These are phyloP conservation scores for Sporothrix schenckii DNA, from an alignment of 2,329 filamentous ascomycete species.

Conservation along the genomic window DNA sequence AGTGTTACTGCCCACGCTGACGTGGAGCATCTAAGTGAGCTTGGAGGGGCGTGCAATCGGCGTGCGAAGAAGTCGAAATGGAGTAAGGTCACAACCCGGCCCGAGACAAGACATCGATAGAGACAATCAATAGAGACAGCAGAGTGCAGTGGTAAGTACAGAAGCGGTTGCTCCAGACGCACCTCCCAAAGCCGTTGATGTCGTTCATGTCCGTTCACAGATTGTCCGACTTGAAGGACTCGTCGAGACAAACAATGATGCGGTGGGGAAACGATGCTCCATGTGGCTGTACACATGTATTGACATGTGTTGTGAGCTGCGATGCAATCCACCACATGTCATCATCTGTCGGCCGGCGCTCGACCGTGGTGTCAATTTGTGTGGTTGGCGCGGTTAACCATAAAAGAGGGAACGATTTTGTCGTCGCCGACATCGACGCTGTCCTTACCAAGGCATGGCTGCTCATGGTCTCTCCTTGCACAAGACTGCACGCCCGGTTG, in stretches of 20 bases:
- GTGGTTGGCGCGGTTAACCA: constrained; percentile 13
- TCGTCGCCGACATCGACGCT: background rate
- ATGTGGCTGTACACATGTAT: background rate
- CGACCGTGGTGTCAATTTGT: background rate
- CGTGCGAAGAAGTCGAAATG: background rate
- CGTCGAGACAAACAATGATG: background rate
- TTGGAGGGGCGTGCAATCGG: constrained; percentile 6
- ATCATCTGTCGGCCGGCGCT: background rate
- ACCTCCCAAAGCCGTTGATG: background rate
- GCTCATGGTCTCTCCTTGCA: constrained; percentile 13
- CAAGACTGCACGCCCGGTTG: background rate
- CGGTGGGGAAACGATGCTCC: background rate
- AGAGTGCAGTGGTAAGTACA: constrained; percentile 18
- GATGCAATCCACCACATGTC: background rate
- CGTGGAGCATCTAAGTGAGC: constrained; percentile 11
- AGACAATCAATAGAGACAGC: constrained; percentile 17
- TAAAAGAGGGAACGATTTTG: background rate
- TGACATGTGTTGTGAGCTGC: background rate
- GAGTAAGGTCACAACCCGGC: constrained; percentile 9
- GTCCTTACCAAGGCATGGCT: background rate
- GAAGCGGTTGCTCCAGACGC: constrained; percentile 16
- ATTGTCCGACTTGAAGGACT: constrained; percentile 19
- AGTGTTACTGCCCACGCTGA: constrained; percentile 12
- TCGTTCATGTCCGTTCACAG: constrained; percentile 1
- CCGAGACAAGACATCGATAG: constrained; percentile 6